Base-by-base conservation (phyloP, 78 protist genomes). In the Acrasis kona region DNA sequence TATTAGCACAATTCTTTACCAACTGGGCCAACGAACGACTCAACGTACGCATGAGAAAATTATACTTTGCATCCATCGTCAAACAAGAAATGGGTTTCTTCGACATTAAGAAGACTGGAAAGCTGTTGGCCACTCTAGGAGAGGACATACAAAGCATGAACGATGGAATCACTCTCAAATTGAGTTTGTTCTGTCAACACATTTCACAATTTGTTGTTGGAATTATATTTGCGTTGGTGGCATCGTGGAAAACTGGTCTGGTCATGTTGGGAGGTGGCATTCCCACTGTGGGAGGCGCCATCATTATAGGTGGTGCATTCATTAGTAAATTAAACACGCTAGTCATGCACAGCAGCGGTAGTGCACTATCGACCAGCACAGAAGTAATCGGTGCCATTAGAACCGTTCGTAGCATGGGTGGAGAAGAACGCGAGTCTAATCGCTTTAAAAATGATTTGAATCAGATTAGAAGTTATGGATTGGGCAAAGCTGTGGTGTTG, bases 51-150 rank as follows among this genome's bases (percentile, higher is more conserved):
- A 70, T 89, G 39, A 57, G 93, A 38, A 72, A 67, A 42, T 42
- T 58, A 1, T 41, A 89, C 12, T 89, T 84, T 69, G 39, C 78
- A 0, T 39, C 84, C 31, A 76, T 92, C 5, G 39, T 89, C 12
- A 31, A n/a, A 0, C 93, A 93, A 77, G 94, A 91, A 7, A 71
- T 91, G 7, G 81, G 81, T 5, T 95, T 91, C 87, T 95, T 92
- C 70, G 98, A 95, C 84, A 50, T 19, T n/a, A 50, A 50, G 19
- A 5, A 0, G 2, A 87, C 91, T 12, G 96, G 96, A 7, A 96
- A 93, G 72, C 72, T 93, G 19, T 39, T 84, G 34, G 74, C 78
- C 41, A 84, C 96, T 10, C 67, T 94, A 50, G 67, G 89, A 5
- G 61, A 50, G 19, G 61, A 50, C 19, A 19, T 50, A n/a, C 19